A percentile compares a stretch with the other conserved stretches of the same genome.
These are phyloP conservation scores for Cicer chorassanicum DNA, from an alignment of 306 rosid genomes.

Conservation along the genomic window DNA sequence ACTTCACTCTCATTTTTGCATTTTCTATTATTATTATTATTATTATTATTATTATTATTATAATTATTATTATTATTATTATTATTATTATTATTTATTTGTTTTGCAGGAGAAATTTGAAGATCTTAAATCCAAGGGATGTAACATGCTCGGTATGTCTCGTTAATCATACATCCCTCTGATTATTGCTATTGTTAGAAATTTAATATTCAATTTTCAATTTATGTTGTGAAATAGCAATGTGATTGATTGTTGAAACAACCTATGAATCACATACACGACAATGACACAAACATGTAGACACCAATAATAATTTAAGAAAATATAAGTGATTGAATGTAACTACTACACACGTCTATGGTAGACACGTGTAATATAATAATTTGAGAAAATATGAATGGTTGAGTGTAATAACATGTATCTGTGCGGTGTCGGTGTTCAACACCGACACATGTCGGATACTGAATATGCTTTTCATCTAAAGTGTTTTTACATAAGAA, in stretches of 20 bases:
- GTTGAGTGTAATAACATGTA: neutral
- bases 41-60: neutral
- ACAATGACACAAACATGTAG: neutral
- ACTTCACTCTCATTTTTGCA: neutral
- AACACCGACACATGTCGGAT: neutral
- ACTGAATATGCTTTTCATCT: neutral
- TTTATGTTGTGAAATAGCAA: neutral
- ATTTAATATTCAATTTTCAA: neutral
- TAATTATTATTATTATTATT: neutral
- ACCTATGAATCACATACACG: neutral
- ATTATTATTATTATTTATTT: neutral
- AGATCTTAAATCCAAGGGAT: conserved; percentile 79
- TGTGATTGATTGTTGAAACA: conserved; percentile 22
- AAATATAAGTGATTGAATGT: neutral
- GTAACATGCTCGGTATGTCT: conserved; percentile 72
- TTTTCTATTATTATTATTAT: neutral
- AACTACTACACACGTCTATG: no score
- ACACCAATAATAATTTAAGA: neutral
- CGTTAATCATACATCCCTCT: neutral
- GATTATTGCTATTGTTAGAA: conserved; percentile 21
- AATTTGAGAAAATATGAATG: neutral
- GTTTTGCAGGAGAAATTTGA: conserved; percentile 75
- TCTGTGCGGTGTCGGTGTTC: neutral
- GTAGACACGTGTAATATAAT: neutral
- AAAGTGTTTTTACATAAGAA: neutral